These are phyloP conservation scores for Spinacia oleracea DNA, from an alignment of 179 eudicot genomes.

Conservation along the genomic window DNA sequence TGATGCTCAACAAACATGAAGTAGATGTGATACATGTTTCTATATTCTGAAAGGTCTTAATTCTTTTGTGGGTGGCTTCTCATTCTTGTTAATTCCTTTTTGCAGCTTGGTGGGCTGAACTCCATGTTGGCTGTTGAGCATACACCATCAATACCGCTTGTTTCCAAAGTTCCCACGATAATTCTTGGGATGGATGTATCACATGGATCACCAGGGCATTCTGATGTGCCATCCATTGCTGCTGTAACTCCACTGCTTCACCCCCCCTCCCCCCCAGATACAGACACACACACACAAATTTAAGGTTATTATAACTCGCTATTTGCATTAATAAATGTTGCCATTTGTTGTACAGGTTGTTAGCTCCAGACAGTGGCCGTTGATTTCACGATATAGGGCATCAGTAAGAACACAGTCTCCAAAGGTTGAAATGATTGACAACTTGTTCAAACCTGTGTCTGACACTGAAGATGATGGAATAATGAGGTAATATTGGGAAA, in stretches of 20 bases:
- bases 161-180: constrained; percentile 67
- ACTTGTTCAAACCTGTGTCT: constrained; percentile 56
- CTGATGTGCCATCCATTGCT: constrained; percentile 92
- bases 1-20: constrained; percentile 4
- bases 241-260: constrained; percentile 42
- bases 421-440: constrained; percentile 81
- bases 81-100: not conserved
- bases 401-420: constrained; percentile 86
- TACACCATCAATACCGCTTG: constrained; percentile 59
- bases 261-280: not conserved
- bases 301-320: not conserved
- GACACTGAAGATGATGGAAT: constrained; percentile 71
- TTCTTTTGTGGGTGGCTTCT: not conserved
- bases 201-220: constrained; percentile 85
- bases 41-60: not conserved
- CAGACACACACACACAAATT: no score
- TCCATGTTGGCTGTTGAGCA: constrained; percentile 60
- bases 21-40: no score
- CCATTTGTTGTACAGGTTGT: constrained; percentile 48
- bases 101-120: constrained; percentile 83
- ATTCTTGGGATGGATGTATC: constrained; percentile 96
- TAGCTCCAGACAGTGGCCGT: constrained; percentile 79
- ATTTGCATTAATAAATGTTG: not conserved
- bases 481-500: constrained; percentile 22
- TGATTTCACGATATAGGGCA: constrained; percentile 74